Evolutionary conservation across 1,139 yeast species (phyloP).

Genomic region (Hemisphaericaspora subhashii): DNA sequence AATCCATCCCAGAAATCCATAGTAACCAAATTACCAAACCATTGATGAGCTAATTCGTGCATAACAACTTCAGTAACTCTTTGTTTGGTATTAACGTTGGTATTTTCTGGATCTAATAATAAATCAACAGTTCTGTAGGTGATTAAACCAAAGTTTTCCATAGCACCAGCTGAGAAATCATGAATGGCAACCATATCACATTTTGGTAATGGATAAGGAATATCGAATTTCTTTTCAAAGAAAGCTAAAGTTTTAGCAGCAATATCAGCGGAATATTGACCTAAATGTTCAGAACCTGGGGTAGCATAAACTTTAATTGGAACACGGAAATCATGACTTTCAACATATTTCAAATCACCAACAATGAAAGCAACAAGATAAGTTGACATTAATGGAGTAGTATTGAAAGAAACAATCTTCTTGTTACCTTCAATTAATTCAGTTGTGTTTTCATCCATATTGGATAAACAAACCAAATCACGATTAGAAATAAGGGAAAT

Average conservation of each 20-base stretch:
- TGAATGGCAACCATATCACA: constrained; percentile 59
- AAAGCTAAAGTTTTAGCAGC: constrained; percentile 54
- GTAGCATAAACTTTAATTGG: constrained; percentile 59
- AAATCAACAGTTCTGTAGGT: constrained; percentile 57
- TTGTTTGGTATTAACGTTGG: constrained; percentile 46
- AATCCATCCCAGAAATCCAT: constrained; percentile 68
- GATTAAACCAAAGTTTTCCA: constrained; percentile 63
- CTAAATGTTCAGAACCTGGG: constrained; percentile 51
- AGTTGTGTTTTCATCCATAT: constrained; percentile 69
- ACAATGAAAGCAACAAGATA: constrained; percentile 77
- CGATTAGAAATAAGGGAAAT: constrained; percentile 61
- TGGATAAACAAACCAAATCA: constrained; percentile 67
- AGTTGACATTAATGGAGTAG: constrained; percentile 76
- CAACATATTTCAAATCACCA: constrained; percentile 75
- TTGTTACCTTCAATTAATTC: constrained; percentile 44
- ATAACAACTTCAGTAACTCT: constrained; percentile 60
- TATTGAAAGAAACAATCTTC: constrained; percentile 48
- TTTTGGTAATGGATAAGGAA: constrained; percentile 61
- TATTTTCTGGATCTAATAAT: constrained; percentile 45
- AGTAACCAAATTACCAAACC: constrained; percentile 64
- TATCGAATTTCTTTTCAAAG: constrained; percentile 52
- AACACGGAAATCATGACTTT: constrained; percentile 61
- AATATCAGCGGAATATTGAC: constrained; percentile 49
- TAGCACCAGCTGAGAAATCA: constrained; percentile 59
- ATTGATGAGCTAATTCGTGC: constrained; percentile 65